Evolutionary conservation across 2,329 filamentous ascomycete genomes (phyloP).

Genomic region (Colletotrichum karsti): DNA sequence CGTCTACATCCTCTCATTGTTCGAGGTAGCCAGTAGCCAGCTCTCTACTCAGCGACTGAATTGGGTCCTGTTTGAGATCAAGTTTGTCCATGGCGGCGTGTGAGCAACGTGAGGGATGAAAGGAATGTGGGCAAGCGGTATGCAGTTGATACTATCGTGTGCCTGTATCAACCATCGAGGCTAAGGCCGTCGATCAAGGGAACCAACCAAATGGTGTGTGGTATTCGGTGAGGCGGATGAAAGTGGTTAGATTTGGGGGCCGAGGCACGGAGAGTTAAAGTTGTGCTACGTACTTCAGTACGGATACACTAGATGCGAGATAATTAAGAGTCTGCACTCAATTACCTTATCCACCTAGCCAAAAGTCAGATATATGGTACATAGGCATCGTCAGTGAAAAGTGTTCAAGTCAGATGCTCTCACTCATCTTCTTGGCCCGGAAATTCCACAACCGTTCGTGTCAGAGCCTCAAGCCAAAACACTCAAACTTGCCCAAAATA

Average conservation of each 20-base stretch:
- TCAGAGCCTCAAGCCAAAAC: conserved; percentile 24
- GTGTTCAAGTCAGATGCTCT: not conserved
- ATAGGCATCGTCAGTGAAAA: too few species aligned
- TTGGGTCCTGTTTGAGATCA: not conserved
- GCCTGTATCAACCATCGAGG: not conserved
- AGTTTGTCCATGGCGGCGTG: not conserved
- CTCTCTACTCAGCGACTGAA: too few species aligned
- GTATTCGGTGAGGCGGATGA: not conserved
- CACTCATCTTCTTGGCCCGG: not conserved
- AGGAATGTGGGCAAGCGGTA: conserved; percentile 12
- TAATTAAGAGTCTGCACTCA: too few species aligned
- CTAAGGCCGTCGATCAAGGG: conserved; percentile 16
- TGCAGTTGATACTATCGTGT: not conserved
- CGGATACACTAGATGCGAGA: too few species aligned
- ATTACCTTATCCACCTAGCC: too few species aligned
- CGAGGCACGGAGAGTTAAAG: not conserved
- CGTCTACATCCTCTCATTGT: not conserved
- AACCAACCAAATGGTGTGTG: not conserved
- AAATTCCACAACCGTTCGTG: not conserved
- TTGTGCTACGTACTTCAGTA: not conserved
- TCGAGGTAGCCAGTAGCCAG: too few species aligned
- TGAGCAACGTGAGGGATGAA: conserved; percentile 20
- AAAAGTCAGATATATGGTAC: too few species aligned
- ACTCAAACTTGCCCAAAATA: not conserved
- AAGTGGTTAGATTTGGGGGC: not conserved